These are phyloP conservation scores for Taxillus chinensis DNA, from an alignment of 164 flowering plant species.

Conservation along the genomic window DNA sequence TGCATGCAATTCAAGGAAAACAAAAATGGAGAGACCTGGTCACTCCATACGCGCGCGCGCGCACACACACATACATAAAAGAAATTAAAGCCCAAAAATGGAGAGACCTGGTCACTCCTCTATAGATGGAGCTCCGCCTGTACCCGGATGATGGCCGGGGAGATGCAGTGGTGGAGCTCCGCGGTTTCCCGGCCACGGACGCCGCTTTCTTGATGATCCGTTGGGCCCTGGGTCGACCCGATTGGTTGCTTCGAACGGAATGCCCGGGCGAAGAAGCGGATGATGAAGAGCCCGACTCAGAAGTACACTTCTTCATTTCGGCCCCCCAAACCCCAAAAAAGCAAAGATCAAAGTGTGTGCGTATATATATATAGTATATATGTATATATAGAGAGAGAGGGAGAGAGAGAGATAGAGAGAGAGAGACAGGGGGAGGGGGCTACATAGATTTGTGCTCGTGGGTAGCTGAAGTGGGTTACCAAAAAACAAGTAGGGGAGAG, in stretches of 20 bases:
- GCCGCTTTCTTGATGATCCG: conserved; percentile 18
- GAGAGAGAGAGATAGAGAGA: too few species aligned
- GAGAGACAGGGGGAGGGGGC: too few species aligned
- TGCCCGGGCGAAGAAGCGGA: conserved; percentile 16
- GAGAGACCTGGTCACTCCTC: conserved; percentile 87
- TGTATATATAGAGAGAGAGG: too few species aligned
- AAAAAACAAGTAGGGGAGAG: too few species aligned
- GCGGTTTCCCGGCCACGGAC: conserved; percentile 13
- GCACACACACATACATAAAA: background rate
- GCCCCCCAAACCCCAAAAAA: too few species aligned
- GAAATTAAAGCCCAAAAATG: background rate
- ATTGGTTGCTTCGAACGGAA: conserved; percentile 1
- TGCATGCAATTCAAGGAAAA: conserved; percentile 16
- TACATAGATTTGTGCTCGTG: too few species aligned
- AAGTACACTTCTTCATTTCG: background rate
- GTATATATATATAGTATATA: too few species aligned
- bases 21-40: too few species aligned
- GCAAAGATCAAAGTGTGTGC: too few species aligned
- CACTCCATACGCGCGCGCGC: too few species aligned
- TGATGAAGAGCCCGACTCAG: conserved; percentile 9
- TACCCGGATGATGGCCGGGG: conserved; percentile 10
- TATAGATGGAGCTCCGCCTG: conserved; percentile 70
- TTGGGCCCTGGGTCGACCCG: conserved; percentile 11
- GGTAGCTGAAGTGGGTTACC: too few species aligned
- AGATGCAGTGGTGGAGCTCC: conserved; percentile 12